Conservation (phyloP, 768 basidiomycete genomes). For the Mycena vulgaris region DNA sequence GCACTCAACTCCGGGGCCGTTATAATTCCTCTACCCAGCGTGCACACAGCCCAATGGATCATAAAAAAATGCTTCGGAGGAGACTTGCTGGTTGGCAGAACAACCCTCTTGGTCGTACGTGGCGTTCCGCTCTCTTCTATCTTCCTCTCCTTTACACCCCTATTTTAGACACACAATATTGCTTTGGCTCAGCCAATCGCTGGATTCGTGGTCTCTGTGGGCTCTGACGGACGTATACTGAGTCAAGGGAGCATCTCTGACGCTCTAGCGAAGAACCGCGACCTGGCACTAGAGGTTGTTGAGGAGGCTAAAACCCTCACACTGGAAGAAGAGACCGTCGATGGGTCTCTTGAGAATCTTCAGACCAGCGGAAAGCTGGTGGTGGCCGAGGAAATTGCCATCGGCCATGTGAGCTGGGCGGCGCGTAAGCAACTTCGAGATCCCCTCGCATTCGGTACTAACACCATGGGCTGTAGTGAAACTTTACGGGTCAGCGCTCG, state of each 20-base stretch:
- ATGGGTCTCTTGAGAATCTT: constrained; percentile 14
- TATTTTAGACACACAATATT: constrained; percentile 63
- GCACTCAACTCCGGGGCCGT: no score
- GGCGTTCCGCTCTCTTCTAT: neutral
- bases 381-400: constrained; percentile 61
- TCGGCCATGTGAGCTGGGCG: constrained; percentile 62
- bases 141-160: neutral
- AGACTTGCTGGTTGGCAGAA: constrained; percentile 83
- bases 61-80: constrained; percentile 85
- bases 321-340: constrained; percentile 43
- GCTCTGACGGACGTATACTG: constrained; percentile 65
- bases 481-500: constrained; percentile 36
- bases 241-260: constrained; percentile 66
- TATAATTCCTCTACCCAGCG: constrained; percentile 45
- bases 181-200: constrained; percentile 68
- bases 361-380: constrained; percentile 59
- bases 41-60: constrained; percentile 86
- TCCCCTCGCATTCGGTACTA: neutral
- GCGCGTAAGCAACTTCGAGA: constrained; percentile 41
- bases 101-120: constrained; percentile 83
- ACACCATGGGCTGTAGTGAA: constrained; percentile 27
- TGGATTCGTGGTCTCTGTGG: constrained; percentile 70
- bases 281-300: constrained; percentile 46
- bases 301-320: constrained; percentile 46
- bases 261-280: constrained; percentile 59